phyloP scores from a whole-genome alignment of 1,139 yeast species.

The Candida sojae region DNA sequence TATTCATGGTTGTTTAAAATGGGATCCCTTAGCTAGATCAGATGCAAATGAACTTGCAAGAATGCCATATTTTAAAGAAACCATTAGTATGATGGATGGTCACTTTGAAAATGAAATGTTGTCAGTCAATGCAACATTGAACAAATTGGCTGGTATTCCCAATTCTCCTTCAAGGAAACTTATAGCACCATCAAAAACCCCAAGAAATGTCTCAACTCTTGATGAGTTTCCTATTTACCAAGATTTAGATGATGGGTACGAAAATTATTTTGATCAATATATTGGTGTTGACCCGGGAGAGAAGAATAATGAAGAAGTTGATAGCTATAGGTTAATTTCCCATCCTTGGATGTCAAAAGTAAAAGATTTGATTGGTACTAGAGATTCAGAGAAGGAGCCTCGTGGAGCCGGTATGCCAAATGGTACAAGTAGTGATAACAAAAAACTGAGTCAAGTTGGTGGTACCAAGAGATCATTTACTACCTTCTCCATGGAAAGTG shows the following conservation, averaged over 20 bases:
- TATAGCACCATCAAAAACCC: neutral
- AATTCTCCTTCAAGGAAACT: conserved; percentile 10
- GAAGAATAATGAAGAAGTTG: neutral
- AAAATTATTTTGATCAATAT: conserved; percentile 20
- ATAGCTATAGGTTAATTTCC: conserved; percentile 1
- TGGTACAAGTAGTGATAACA: neutral
- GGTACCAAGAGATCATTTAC: conserved; percentile 12
- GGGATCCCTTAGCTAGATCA: conserved; percentile 65
- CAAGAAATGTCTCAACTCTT: neutral
- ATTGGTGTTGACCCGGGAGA: neutral
- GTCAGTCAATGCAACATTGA: conserved; percentile 6
- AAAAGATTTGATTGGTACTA: conserved; percentile 5
- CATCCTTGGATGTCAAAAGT: conserved; percentile 9
- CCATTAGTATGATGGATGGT: conserved; percentile 19
- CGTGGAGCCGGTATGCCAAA: neutral
- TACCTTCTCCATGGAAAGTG: conserved; percentile 13
- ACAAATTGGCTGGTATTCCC: conserved; percentile 12
- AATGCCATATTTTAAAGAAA: conserved; percentile 55
- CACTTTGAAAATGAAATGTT: conserved; percentile 10
- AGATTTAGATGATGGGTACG: conserved; percentile 30
- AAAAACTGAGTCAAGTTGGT: conserved; percentile 1
- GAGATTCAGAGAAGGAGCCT: conserved; percentile 6
- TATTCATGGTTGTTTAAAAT: conserved; percentile 56
- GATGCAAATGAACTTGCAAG: conserved; percentile 45
- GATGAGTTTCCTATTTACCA: conserved; percentile 17